Base-by-base conservation (phyloP, 768 basidiomycete genomes). In the Macrolepiota albuminosa region DNA sequence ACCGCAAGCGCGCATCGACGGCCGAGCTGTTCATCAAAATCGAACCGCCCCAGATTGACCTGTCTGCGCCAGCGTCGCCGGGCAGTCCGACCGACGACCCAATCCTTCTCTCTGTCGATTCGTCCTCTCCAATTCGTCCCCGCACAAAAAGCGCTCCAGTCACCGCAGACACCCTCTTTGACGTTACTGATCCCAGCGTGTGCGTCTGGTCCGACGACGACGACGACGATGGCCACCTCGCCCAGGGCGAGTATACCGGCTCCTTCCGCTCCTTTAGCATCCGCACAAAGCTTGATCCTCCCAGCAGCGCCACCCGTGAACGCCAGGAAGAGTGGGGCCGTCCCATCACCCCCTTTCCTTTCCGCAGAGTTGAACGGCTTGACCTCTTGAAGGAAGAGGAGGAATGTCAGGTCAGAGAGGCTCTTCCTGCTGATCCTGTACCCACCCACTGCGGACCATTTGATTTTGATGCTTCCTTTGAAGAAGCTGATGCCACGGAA, bases 81-180 rank as follows among this genome's bases (percentile, higher is more conserved):
- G 77, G 88, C 0, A 89, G 87, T 56, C 90, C 90, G 3, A 83
- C 83, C 0, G 90, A 92, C 40, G 90, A 92, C 65, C 90, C 90
- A 0, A 70, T 92, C 0, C 73, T 92, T 2, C 76, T 92, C 33
- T 79, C 78, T 48, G 83, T 78, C 3, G 74, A 75, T 11, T 66
- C 68, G 43, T 72, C 67, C 11, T 70, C 66, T 49, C 70, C 68
- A 26, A 68, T 58, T 10, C 59, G 64, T 16, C 48, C 51, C 5
- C 59, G 46, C 24, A 59, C 31, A 13, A 50, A 47, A 29, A 59
- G 59, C 61, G 61, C 57, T 49, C 64, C 39, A 63, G 71, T 11
- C 40, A 67, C 8, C 62, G 73, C 50, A 63, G 5, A 73, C 4
- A 66, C 62, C 33, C 48, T 72, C 24, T 74, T 76, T 42, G 66